Percentiles rank a stretch among this genome's conserved stretches.
phyloP scores from a whole-genome alignment of 2,329 filamentous ascomycete species.

The Leptographium lundbergii region DNA sequence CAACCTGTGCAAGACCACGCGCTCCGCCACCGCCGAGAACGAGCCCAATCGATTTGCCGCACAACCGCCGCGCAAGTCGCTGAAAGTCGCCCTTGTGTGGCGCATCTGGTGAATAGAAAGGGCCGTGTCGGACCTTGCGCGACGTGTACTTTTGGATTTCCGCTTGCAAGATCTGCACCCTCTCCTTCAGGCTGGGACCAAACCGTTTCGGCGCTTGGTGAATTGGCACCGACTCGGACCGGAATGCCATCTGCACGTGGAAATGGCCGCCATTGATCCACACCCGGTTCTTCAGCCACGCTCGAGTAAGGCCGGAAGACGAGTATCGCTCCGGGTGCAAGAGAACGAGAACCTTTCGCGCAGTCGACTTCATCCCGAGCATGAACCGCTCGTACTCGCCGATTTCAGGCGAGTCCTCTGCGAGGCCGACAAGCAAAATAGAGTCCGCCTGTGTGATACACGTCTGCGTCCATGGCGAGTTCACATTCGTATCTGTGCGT shows the following conservation, averaged over 20 bases:
- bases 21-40: slow-evolving; percentile 92
- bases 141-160: slow-evolving; percentile 98
- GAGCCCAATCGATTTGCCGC: slow-evolving; percentile 86
- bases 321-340: slow-evolving; percentile 85
- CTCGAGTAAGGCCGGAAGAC: slow-evolving; percentile 67
- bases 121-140: slow-evolving; percentile 74
- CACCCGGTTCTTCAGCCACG: slow-evolving; percentile 82
- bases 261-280: slow-evolving; percentile 99
- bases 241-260: slow-evolving; percentile 91
- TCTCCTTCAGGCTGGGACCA: slow-evolving; percentile 75
- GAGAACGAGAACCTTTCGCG: slow-evolving; percentile 81
- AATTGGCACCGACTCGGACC: slow-evolving; percentile 61
- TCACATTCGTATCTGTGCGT: slow-evolving; percentile 73
- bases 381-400: slow-evolving; percentile 96
- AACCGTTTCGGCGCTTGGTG: slow-evolving; percentile 66
- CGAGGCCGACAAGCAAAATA: slow-evolving; percentile 82
- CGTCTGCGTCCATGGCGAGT: slow-evolving; percentile 95
- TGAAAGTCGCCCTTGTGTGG: slow-evolving; percentile 97
- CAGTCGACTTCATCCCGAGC: slow-evolving; percentile 93
- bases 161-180: slow-evolving; percentile 87
- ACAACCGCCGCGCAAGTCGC: slow-evolving; percentile 74
- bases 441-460: slow-evolving; percentile 96
- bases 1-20: slow-evolving; percentile 81
- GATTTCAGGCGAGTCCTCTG: slow-evolving; percentile 78
- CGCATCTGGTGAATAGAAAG: slow-evolving; percentile 81